Evolutionary conservation across 495 filamentous ascomycete genomes (phyloP).

Genomic region (Penicillium coffeae): DNA sequence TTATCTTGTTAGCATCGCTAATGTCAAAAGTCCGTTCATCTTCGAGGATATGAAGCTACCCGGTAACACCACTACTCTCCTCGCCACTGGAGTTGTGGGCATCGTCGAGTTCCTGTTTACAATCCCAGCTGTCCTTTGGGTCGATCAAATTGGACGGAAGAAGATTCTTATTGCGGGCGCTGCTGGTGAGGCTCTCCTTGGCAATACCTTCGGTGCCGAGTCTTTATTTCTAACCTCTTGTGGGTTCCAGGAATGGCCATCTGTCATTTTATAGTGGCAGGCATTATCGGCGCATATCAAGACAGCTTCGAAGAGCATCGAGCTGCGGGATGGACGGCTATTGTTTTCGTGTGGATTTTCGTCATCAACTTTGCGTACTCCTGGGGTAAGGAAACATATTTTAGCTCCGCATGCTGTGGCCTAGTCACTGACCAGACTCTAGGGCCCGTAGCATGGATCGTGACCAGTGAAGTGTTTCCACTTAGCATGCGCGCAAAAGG

Average conservation of each 20-base stretch:
- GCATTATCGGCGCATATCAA: constrained; percentile 37
- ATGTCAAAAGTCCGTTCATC: constrained; percentile 29
- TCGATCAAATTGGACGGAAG: constrained; percentile 69
- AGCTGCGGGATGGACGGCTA: constrained; percentile 38
- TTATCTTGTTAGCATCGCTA: neutral
- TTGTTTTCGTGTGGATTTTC: constrained; percentile 45
- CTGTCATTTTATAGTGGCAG: constrained; percentile 49
- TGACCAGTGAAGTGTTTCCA: constrained; percentile 45
- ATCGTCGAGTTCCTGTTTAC: constrained; percentile 73
- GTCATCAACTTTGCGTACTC: constrained; percentile 43
- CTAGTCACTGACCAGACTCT: constrained; percentile 1
- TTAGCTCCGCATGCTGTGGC: neutral
- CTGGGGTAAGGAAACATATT: constrained; percentile 27
- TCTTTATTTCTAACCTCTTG: no score
- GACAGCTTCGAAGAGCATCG: constrained; percentile 22
- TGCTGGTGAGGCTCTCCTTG: constrained; percentile 31
- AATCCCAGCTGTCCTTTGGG: constrained; percentile 64
- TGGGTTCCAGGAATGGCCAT: constrained; percentile 59
- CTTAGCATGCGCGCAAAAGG: constrained; percentile 43
- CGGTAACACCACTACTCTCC: constrained; percentile 55
- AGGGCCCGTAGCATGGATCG: constrained; percentile 42
- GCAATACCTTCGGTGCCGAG: no score
- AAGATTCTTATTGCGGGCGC: constrained; percentile 73
- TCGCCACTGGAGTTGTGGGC: constrained; percentile 73
- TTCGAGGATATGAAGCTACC: constrained; percentile 32